Percentiles rank a stretch among this genome's conserved stretches.
Conservation (phyloP, 176 grass and related monocot species). For the Phoenix roebelenii region DNA sequence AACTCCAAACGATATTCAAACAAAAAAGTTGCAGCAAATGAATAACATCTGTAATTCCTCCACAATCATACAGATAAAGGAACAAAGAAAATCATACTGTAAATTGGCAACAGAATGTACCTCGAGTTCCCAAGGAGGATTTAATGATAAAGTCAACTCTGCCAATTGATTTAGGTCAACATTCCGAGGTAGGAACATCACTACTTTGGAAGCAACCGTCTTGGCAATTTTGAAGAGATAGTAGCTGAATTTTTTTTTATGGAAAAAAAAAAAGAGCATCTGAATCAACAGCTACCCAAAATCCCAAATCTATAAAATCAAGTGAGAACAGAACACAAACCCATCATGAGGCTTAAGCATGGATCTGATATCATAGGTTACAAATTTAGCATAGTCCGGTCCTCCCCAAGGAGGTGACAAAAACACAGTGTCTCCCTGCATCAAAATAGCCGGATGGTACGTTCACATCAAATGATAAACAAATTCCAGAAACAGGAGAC, state of each 20-base stretch:
- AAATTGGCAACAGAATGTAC: slow-evolving; percentile 17
- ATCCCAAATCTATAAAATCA: slow-evolving; percentile 4
- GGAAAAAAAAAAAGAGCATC: not conserved
- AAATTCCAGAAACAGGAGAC: slow-evolving; percentile 9
- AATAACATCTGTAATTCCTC: too few relatives aligned
- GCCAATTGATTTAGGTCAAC: slow-evolving; percentile 69
- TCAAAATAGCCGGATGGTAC: not conserved
- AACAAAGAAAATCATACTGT: not conserved
- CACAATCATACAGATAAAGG: not conserved
- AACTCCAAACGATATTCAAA: too few relatives aligned
- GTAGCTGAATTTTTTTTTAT: slow-evolving; percentile 30
- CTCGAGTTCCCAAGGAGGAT: slow-evolving; percentile 84
- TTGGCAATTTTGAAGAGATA: slow-evolving; percentile 70
- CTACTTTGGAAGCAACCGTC: slow-evolving; percentile 61
- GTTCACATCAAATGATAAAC: too few relatives aligned
- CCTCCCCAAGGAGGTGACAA: slow-evolving; percentile 98
- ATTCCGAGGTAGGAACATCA: slow-evolving; percentile 95
- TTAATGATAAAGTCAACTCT: slow-evolving; percentile 53
- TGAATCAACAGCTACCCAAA: too few relatives aligned
- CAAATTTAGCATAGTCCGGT: slow-evolving; percentile 73
- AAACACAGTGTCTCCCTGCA: slow-evolving; percentile 73
- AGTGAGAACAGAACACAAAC: slow-evolving; percentile 32
- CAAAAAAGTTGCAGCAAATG: too few relatives aligned
- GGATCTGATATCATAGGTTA: slow-evolving; percentile 64
- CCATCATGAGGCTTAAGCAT: slow-evolving; percentile 94